Base-by-base conservation (phyloP, 2,329 filamentous ascomycete species). In the Penicillium thymicola region DNA sequence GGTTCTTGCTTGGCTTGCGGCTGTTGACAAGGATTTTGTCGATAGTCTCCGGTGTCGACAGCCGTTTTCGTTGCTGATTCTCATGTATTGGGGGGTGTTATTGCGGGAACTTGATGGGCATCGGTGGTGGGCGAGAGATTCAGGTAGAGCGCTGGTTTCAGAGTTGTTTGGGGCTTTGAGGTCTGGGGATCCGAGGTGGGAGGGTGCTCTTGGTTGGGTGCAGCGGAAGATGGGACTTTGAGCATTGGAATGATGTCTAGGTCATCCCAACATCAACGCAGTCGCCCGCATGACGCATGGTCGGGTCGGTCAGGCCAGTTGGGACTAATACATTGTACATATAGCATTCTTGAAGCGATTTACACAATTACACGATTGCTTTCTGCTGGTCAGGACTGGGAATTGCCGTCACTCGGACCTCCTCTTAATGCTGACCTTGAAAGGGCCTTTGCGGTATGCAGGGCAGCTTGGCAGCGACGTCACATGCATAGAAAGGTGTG, bases 41-140 rank as follows among this genome's bases (percentile, higher is more conserved):
- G 45, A 65, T 21, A 51, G 38, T 9, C 27, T 70, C 0, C 54
- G 58, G 11, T 54, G 53, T 10, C 45, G 63, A 13, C 51, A 65
- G 32, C 59, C 64, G 3, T 59, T 70, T 21, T 48, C 60, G 4
- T 48, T 70, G 30, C 54, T 71, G 9, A 63, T 71, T 32, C 58
- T 70, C 13, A 55, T 58, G 14, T 60, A 70, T 23, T 71, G 69
- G 69, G 67, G 65, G 1, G 55, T 69, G 37, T 50, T 70, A 9
- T 44, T 71, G 16, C 42, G 27, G 9, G 46, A 60, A 10, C 59
- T 70, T 1, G 60, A 68, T 52, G 61, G 55, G 1, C 27, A 61
- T 23, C 56, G 60, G 10, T 71, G 68, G 68, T 70, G 68, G 67
- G 66, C 68, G 9, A 53, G 51, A 16, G 57, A 64, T 34, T 57